phyloP scores from a whole-genome alignment of 805 yeast species.

The Wickerhamiella cacticola region DNA sequence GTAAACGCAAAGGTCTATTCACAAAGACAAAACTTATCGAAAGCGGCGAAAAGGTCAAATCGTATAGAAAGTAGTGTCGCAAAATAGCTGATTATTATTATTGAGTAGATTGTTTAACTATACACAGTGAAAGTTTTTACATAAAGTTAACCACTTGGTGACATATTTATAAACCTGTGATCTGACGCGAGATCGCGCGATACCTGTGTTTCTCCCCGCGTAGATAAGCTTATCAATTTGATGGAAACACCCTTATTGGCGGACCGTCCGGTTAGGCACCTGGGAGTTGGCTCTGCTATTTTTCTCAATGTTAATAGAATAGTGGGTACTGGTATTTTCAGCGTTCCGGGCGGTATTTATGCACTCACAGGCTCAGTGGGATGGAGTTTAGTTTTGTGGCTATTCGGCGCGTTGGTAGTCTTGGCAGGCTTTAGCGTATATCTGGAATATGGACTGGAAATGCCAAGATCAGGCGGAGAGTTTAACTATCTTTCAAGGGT shows the following conservation, averaged over 20 bases:
- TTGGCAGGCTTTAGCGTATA: conserved; percentile 44
- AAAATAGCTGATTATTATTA: no score
- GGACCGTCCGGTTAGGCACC: conserved; percentile 14
- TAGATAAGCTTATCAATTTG: no score
- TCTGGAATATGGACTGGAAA: conserved; percentile 52
- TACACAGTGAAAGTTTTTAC: no score
- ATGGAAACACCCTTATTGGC: conserved; percentile 6
- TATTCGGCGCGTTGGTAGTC: conserved; percentile 50
- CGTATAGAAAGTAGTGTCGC: conserved; percentile 3
- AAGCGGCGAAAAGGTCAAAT: conserved; percentile 50
- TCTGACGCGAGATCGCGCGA: no score
- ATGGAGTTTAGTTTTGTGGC: conserved; percentile 43
- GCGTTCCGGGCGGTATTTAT: conserved; percentile 54
- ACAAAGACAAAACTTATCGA: conserved; percentile 83
- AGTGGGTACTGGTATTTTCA: conserved; percentile 65
- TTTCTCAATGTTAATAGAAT: conserved; percentile 49
- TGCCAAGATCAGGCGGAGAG: conserved; percentile 59
- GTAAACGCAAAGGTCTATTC: conserved; percentile 78
- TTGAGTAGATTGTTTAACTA: no score
- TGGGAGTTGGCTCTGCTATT: conserved; percentile 29
- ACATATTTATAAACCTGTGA: no score
- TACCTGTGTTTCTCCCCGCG: no score
- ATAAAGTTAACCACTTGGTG: no score
- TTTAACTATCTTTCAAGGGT: conserved; percentile 53
- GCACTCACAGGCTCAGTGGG: conserved; percentile 49